Conservation (phyloP, 106 monocot genomes). For the Iris macrosiphon region DNA sequence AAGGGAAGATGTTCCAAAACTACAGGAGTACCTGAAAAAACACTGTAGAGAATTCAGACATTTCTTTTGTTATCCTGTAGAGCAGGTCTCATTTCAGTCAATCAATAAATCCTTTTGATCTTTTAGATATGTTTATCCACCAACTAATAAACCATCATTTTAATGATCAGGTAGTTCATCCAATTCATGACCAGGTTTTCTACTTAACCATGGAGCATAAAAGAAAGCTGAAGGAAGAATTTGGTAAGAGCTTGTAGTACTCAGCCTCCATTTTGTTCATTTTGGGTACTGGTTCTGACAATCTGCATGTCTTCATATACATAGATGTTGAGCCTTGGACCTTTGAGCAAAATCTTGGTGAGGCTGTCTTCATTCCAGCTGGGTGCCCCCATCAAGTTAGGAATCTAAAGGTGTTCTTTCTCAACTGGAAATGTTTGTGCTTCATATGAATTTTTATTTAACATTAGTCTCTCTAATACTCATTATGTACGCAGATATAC, state of each 20-base stretch:
- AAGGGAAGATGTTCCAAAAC: constrained; percentile 40
- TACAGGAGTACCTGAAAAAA: constrained; percentile 31
- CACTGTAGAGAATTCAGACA: constrained; percentile 51
- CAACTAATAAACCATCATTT: not conserved
- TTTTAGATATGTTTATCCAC: not conserved
- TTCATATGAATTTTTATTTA: too few relatives aligned
- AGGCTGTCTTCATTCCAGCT: constrained; percentile 83
- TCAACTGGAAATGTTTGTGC: too few relatives aligned
- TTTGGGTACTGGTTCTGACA: too few relatives aligned
- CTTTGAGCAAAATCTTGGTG: constrained; percentile 80
- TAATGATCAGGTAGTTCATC: constrained; percentile 43
- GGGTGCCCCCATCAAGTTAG: constrained; percentile 91
- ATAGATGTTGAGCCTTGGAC: constrained; percentile 88
- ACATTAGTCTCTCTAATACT: too few relatives aligned
- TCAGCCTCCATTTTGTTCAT: too few relatives aligned
- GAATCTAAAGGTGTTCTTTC: constrained; percentile 51
- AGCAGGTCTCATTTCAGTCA: constrained; percentile 13
- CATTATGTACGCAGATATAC: too few relatives aligned
- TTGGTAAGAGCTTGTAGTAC: constrained; percentile 27
- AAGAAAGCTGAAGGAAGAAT: constrained; percentile 70
- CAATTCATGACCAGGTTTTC: constrained; percentile 70
- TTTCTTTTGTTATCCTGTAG: constrained; percentile 23
- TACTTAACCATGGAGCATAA: constrained; percentile 66
- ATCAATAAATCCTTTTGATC: not conserved
- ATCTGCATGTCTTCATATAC: too few relatives aligned